Evolutionary conservation across 1,139 yeast genomes (phyloP).

Genomic region (Hanseniaspora uvarum): DNA sequence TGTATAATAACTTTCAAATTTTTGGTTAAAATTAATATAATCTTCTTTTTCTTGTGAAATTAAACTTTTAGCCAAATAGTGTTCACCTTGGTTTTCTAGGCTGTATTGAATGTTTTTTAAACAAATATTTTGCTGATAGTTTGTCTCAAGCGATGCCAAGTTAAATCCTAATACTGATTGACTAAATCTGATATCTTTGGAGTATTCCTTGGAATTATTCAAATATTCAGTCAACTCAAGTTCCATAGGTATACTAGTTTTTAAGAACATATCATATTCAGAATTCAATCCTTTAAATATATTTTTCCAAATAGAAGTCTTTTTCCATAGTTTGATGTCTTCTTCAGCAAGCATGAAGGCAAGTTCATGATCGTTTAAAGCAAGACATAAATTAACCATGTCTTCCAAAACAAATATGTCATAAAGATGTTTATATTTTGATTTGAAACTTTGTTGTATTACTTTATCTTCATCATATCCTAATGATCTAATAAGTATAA

Average conservation of each 20-base stretch:
- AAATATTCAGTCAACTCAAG: not conserved
- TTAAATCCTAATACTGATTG: not conserved
- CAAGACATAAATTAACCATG: not conserved
- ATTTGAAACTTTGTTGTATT: not conserved
- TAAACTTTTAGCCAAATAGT: not conserved
- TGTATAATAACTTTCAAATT: not conserved
- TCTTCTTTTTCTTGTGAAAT: not conserved
- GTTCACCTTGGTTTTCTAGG: not conserved
- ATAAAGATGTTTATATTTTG: not conserved
- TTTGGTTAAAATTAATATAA: not conserved
- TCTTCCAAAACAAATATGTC: not conserved
- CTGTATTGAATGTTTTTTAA: not conserved
- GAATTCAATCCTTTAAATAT: not conserved
- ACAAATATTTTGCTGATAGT: not conserved
- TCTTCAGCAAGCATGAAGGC: slow-evolving; percentile 13
- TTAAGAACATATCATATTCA: not conserved
- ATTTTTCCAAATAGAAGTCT: not conserved
- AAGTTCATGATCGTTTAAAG: not conserved
- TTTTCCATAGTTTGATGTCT: not conserved
- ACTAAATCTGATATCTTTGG: not conserved
- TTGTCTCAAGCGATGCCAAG: not conserved
- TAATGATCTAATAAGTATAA: not conserved
- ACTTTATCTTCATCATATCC: not conserved
- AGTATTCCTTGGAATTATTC: not conserved
- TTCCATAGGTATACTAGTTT: slow-evolving; percentile 6